These are phyloP conservation scores for Ceratocystis ficicola DNA, from an alignment of 2,329 filamentous ascomycete species.

Conservation along the genomic window DNA sequence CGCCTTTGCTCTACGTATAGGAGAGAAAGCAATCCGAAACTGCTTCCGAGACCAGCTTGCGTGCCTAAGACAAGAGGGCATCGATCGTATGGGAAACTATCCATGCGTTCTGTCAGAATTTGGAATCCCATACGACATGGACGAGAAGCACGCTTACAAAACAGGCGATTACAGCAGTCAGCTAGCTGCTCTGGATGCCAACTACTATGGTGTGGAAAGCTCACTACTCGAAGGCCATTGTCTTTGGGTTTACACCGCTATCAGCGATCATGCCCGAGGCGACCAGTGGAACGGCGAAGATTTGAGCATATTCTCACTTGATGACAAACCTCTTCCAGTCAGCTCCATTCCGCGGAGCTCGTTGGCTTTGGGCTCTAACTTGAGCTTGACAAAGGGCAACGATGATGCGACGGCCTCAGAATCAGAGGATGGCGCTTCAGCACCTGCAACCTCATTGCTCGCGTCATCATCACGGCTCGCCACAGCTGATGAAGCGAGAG, in stretches of 20 bases:
- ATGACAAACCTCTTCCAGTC: constrained; percentile 56
- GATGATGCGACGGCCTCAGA: neutral
- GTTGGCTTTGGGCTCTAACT: constrained; percentile 19
- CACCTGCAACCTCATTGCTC: neutral
- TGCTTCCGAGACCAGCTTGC: constrained; percentile 80
- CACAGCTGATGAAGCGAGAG: constrained; percentile 39
- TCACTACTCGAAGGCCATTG: constrained; percentile 74
- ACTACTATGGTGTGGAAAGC: constrained; percentile 84
- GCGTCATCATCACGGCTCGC: neutral
- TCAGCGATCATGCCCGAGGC: constrained; percentile 78
- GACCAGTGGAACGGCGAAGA: constrained; percentile 98
- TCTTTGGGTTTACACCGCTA: constrained; percentile 72
- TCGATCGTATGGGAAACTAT: constrained; percentile 77
- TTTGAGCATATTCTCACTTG: constrained; percentile 73
- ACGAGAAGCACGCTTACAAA: constrained; percentile 87
- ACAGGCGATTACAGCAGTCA: constrained; percentile 93
- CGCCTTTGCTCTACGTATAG: constrained; percentile 82
- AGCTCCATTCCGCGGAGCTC: constrained; percentile 34
- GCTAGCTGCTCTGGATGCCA: constrained; percentile 84
- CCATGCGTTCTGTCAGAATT: constrained; percentile 90
- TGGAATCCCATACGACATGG: constrained; percentile 98
- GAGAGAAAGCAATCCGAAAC: constrained; percentile 86
- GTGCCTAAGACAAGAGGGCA: constrained; percentile 70
- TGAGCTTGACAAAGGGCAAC: constrained; percentile 10
- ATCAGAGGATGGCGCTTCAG: neutral